phyloP scores from a whole-genome alignment of 495 filamentous ascomycete species.

The Peziza echinospora region DNA sequence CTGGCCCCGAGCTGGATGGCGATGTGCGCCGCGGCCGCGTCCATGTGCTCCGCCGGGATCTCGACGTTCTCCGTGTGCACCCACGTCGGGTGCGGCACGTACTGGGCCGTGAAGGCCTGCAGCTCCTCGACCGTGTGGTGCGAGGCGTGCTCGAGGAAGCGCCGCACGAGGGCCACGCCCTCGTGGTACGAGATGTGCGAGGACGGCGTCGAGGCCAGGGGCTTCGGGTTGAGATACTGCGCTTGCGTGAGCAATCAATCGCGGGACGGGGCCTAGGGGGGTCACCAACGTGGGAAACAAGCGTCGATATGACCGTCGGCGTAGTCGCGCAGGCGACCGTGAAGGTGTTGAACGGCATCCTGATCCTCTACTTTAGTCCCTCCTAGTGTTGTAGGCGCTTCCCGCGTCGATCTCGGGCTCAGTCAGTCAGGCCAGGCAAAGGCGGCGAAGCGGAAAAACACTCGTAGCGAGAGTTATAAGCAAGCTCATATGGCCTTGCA shows the following conservation, averaged over 20 bases:
- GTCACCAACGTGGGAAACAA: slow-evolving; percentile 36
- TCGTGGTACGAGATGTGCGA: slow-evolving; percentile 82
- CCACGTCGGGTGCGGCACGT: slow-evolving; percentile 77
- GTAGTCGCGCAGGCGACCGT: slow-evolving; percentile 38
- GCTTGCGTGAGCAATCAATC: slow-evolving; percentile 1
- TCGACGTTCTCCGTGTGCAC: slow-evolving; percentile 54
- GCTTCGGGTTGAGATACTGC: slow-evolving; percentile 64
- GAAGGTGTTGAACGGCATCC: slow-evolving; percentile 33
- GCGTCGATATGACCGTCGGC: slow-evolving; percentile 43
- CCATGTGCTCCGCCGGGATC: slow-evolving; percentile 39
- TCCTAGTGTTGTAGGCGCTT: no score
- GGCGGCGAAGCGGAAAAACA: no score
- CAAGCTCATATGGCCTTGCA: no score
- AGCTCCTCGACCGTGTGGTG: slow-evolving; percentile 80
- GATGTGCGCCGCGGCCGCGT: slow-evolving; percentile 38
- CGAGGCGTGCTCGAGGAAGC: slow-evolving; percentile 62
- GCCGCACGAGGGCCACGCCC: slow-evolving; percentile 68
- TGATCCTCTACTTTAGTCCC: no score
- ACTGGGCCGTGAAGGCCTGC: slow-evolving; percentile 72
- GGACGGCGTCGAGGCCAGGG: slow-evolving; percentile 52
- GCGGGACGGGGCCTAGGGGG: not conserved
- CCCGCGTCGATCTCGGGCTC: no score
- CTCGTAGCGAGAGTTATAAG: no score
- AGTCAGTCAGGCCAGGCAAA: no score
- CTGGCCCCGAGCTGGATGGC: slow-evolving; percentile 49